Conservation (phyloP, 2,329 filamentous ascomycete species). For the Aspergillus puulaauensis region DNA sequence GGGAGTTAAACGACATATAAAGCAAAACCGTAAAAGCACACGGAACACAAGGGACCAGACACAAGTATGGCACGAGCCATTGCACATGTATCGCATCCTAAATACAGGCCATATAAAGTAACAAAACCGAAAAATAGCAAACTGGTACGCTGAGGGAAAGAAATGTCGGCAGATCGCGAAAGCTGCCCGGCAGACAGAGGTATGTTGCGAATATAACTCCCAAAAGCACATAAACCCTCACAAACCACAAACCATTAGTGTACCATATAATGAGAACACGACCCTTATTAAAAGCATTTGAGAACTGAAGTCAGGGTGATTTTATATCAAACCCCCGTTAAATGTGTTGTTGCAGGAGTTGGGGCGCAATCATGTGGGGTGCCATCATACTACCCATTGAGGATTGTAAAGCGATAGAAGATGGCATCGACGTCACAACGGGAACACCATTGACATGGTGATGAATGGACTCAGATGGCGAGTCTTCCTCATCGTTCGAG, state of each 20-base stretch:
- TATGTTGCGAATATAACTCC: neutral
- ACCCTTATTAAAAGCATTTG: conserved; percentile 2
- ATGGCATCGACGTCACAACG: conserved; percentile 37
- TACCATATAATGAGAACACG: conserved; percentile 3
- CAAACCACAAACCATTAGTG: conserved; percentile 8
- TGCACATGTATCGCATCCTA: conserved; percentile 11
- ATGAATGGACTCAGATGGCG: conserved; percentile 45
- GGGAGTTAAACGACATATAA: conserved; percentile 12
- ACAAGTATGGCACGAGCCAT: conserved; percentile 17
- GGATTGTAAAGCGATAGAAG: conserved; percentile 29
- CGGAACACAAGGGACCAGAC: conserved; percentile 7
- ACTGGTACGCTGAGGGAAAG: neutral
- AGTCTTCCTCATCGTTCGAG: conserved; percentile 77
- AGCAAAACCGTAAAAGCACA: conserved; percentile 5
- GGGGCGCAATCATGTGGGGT: conserved; percentile 44
- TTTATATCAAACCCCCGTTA: conserved; percentile 18
- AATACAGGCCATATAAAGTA: conserved; percentile 8
- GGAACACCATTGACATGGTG: conserved; percentile 34
- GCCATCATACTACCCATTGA: conserved; percentile 41
- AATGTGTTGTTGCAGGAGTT: conserved; percentile 44
- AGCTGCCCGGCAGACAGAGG: neutral
- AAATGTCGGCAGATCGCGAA: neutral
- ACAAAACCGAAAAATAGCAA: conserved; percentile 3
- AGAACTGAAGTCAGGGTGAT: neutral
- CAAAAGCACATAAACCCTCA: neutral